These are phyloP conservation scores for Nothophaeocryptopus gaeumannii DNA, from an alignment of 2,329 filamentous ascomycete species.

Conservation along the genomic window DNA sequence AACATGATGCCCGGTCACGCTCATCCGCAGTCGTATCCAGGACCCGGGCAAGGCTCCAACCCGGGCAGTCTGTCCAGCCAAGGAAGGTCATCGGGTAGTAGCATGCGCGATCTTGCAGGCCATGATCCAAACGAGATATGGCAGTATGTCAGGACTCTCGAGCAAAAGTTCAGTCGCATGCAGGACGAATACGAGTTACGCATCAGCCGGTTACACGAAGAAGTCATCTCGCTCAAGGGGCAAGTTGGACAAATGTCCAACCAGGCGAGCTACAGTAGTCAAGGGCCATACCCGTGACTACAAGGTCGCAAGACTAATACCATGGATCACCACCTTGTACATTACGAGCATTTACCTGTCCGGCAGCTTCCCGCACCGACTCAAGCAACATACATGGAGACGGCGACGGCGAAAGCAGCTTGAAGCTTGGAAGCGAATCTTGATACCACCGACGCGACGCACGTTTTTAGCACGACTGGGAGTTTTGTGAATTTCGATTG, in stretches of 20 bases:
- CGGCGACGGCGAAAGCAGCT: slow-evolving; percentile 4
- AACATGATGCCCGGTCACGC: slow-evolving; percentile 43
- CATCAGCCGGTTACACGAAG: slow-evolving; percentile 44
- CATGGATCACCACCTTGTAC: slow-evolving; percentile 11
- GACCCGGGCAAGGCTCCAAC: slow-evolving; percentile 40
- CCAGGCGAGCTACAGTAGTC: slow-evolving; percentile 31
- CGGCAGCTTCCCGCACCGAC: slow-evolving; percentile 5
- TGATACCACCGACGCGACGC: slow-evolving; percentile 9
- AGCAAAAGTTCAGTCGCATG: slow-evolving; percentile 51
- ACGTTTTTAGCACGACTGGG: neutral
- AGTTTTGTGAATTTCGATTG: too few species aligned
- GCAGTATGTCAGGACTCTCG: slow-evolving; percentile 69
- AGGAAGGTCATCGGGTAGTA: slow-evolving; percentile 55
- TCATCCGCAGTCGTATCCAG: slow-evolving; percentile 24
- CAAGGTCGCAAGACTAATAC: slow-evolving; percentile 5
- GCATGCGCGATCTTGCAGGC: slow-evolving; percentile 65
- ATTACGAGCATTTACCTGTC: slow-evolving; percentile 6
- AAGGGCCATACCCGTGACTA: slow-evolving; percentile 20
- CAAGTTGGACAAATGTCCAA: slow-evolving; percentile 28
- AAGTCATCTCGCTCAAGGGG: slow-evolving; percentile 39
- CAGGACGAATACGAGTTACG: slow-evolving; percentile 49
- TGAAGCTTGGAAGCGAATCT: slow-evolving; percentile 5
- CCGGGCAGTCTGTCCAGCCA: slow-evolving; percentile 53
- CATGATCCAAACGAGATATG: slow-evolving; percentile 58
- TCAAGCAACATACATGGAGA: slow-evolving; percentile 26